Conservation (phyloP, 371 early-diverging fungal species). For the Mucor ambiguus region DNA sequence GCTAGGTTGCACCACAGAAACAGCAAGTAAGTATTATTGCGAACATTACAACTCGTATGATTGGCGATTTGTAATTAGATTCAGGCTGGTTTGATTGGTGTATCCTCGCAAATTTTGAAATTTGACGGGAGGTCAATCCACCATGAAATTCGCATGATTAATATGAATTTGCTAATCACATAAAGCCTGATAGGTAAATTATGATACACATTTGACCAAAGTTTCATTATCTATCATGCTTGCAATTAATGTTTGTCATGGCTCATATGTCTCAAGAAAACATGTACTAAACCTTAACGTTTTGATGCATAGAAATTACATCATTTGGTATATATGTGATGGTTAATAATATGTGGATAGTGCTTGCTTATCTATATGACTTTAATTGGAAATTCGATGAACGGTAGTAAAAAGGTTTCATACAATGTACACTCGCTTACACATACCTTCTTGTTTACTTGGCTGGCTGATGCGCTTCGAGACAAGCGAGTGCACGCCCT, state of each 20-base stretch:
- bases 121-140: neutral
- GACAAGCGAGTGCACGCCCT: too few relatives aligned
- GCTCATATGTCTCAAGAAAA: neutral
- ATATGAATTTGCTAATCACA: neutral
- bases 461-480: neutral
- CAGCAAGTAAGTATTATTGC: neutral
- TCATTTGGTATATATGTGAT: neutral
- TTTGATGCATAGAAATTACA: neutral
- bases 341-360: neutral
- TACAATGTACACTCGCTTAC: neutral
- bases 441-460: neutral
- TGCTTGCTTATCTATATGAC: neutral
- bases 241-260: neutral
- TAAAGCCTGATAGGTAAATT: neutral
- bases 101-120: neutral
- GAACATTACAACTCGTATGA: neutral
- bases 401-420: neutral
- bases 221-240: neutral
- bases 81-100: neutral
- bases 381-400: neutral
- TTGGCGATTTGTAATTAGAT: conserved; percentile 1
- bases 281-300: neutral
- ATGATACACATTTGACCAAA: neutral
- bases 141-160: neutral
- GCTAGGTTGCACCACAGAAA: neutral